A percentile compares a stretch with the other conserved stretches of the same genome.
These are phyloP conservation scores for Diaporthe sp. DNA, from an alignment of 2,329 filamentous ascomycete species.

Conservation along the genomic window DNA sequence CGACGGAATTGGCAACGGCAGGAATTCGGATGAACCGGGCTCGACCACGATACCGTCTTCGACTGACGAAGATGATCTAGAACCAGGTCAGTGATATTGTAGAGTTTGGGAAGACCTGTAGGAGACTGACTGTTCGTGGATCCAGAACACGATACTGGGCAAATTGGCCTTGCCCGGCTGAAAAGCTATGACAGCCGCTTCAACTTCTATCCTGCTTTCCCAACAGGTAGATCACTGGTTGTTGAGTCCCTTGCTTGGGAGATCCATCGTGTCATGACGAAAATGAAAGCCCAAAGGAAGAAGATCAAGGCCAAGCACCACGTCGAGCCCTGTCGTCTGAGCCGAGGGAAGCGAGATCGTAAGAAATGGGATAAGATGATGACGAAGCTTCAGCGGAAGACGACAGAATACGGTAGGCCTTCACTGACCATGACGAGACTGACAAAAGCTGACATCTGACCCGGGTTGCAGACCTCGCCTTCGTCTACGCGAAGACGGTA, in stretches of 20 bases:
- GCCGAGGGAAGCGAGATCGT: neutral
- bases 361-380: neutral
- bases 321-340: neutral
- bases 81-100: neutral
- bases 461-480: neutral
- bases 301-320: neutral
- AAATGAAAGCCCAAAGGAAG: slow-evolving; percentile 1
- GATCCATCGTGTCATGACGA: neutral
- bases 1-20: neutral
- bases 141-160: neutral
- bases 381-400: neutral
- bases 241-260: neutral
- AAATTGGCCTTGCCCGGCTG: neutral
- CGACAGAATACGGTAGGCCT: neutral
- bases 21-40: no score
- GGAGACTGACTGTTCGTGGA: neutral
- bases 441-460: neutral
- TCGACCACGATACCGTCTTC: neutral
- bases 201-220: slow-evolving; percentile 31
- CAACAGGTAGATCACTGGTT: neutral
- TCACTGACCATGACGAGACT: neutral
- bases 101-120: neutral
- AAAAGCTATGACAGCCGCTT: slow-evolving; percentile 10
- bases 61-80: neutral
- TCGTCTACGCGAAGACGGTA: slow-evolving; percentile 1